Evolutionary conservation across 1,139 yeast species (phyloP).

Genomic region (Tardiomyces depauwii): DNA sequence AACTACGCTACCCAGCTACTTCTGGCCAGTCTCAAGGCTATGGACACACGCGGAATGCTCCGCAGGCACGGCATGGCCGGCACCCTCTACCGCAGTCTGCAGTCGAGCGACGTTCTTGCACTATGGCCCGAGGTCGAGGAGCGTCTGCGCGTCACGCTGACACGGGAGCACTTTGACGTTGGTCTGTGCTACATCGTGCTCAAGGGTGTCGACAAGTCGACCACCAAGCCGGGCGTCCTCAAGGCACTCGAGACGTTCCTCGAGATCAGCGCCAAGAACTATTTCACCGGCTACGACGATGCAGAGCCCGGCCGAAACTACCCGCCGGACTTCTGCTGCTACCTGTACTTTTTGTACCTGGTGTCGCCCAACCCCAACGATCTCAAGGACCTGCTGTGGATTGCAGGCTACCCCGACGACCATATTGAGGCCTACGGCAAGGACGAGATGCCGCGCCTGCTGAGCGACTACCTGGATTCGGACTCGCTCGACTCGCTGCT

Average conservation of each 20-base stretch:
- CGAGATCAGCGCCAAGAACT: conserved; percentile 33
- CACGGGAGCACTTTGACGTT: conserved; percentile 40
- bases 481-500: conserved; percentile 34
- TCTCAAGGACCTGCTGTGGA: conserved; percentile 34
- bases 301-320: neutral
- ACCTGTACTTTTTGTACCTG: conserved; percentile 44
- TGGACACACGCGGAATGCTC: conserved; percentile 18
- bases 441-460: conserved; percentile 18
- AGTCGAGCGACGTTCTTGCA: conserved; percentile 27
- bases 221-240: conserved; percentile 46
- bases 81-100: conserved; percentile 2
- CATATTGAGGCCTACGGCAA: conserved; percentile 24
- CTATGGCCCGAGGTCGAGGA: conserved; percentile 38
- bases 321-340: conserved; percentile 15
- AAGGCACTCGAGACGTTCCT: conserved; percentile 41
- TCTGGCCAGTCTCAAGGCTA: conserved; percentile 16
- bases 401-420: conserved; percentile 34
- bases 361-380: conserved; percentile 40
- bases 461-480: conserved; percentile 39
- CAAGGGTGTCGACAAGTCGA: conserved; percentile 56
- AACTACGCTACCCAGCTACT: conserved; percentile 17
- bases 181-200: conserved; percentile 41
- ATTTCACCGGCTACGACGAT: conserved; percentile 4
- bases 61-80: conserved; percentile 31
- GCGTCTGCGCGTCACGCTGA: conserved; percentile 32